Conservation (phyloP, 1,284 basidiomycete genomes). For the Trichosporon sp. region DNA sequence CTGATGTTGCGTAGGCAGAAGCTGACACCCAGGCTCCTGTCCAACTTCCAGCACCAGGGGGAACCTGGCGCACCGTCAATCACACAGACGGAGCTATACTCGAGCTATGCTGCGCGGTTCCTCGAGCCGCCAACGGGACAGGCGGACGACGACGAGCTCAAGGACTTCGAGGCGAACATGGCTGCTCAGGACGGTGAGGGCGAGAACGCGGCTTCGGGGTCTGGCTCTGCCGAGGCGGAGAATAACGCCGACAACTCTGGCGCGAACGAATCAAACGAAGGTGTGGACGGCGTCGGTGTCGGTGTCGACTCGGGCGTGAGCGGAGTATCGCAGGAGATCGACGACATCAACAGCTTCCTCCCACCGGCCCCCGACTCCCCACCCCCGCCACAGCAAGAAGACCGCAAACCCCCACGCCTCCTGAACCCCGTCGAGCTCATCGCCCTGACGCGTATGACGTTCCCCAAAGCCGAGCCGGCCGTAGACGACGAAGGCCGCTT, state of each 20-base stretch:
- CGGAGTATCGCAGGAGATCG: constrained; percentile 20
- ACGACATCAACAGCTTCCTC: constrained; percentile 35
- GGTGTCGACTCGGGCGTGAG: background rate
- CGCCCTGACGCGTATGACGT: constrained; percentile 49
- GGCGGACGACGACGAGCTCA: constrained; percentile 4
- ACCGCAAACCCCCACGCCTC: constrained; percentile 31
- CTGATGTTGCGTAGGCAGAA: too few species aligned
- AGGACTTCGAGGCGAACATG: constrained; percentile 19
- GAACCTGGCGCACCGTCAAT: constrained; percentile 33
- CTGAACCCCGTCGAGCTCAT: constrained; percentile 53
- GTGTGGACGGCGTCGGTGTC: background rate
- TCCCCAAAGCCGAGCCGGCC: constrained; percentile 45
- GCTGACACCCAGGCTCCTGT: constrained; percentile 39
- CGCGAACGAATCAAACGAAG: background rate
- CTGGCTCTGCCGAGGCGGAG: background rate
- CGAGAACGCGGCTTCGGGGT: background rate
- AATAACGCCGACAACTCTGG: background rate
- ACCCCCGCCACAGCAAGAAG: background rate
- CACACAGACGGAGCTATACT: constrained; percentile 51
- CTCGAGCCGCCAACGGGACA: constrained; percentile 30
- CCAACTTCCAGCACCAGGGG: constrained; percentile 43
- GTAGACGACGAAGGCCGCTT: constrained; percentile 47
- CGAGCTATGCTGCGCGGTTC: constrained; percentile 51
- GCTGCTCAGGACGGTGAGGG: background rate
- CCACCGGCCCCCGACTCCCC: constrained; percentile 15